Percentiles rank a stretch among this genome's conserved stretches.
Evolutionary conservation across 2,329 filamentous ascomycete species (phyloP).

Genomic region (Clathrospora elynae): DNA sequence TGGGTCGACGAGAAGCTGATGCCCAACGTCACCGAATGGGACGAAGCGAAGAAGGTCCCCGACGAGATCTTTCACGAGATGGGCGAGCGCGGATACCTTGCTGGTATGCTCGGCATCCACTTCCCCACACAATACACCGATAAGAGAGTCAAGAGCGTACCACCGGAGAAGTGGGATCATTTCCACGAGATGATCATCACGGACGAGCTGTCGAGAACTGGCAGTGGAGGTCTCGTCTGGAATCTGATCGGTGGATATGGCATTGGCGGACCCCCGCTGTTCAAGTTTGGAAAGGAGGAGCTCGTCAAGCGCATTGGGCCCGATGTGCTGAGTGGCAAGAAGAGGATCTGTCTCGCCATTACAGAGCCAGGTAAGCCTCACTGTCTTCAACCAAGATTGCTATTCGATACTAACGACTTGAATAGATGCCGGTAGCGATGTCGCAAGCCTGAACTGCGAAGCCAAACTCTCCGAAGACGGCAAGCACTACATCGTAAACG

Average conservation of each 20-base stretch:
- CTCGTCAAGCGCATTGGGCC: conserved; percentile 88
- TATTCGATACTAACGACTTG: conserved; percentile 12
- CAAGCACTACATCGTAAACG: conserved; percentile 99
- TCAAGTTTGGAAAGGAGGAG: conserved; percentile 87
- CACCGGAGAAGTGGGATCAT: conserved; percentile 90
- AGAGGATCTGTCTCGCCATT: conserved; percentile 96
- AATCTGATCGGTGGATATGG: conserved; percentile 93
- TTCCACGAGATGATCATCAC: conserved; percentile 98
- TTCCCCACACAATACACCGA: conserved; percentile 76
- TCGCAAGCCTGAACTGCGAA: conserved; percentile 93
- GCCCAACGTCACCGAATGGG: conserved; percentile 93
- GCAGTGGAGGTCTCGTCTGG: conserved; percentile 93
- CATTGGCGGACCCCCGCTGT: conserved; percentile 87
- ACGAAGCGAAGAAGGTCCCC: conserved; percentile 90
- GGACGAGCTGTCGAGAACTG: conserved; percentile 87
- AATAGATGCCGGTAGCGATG: conserved; percentile 84
- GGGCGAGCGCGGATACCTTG: conserved; percentile 64
- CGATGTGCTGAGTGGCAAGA: conserved; percentile 86
- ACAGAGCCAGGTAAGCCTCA: conserved; percentile 69
- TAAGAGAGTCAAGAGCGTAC: conserved; percentile 74
- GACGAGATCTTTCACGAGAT: conserved; percentile 92
- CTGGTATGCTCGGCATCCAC: conserved; percentile 72
- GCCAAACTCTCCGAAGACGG: conserved; percentile 93
- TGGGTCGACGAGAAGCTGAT: conserved; percentile 91
- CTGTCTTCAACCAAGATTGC: neutral